phyloP scores from a whole-genome alignment of 306 rosid genomes.

The Trichosanthes cucumerina region DNA sequence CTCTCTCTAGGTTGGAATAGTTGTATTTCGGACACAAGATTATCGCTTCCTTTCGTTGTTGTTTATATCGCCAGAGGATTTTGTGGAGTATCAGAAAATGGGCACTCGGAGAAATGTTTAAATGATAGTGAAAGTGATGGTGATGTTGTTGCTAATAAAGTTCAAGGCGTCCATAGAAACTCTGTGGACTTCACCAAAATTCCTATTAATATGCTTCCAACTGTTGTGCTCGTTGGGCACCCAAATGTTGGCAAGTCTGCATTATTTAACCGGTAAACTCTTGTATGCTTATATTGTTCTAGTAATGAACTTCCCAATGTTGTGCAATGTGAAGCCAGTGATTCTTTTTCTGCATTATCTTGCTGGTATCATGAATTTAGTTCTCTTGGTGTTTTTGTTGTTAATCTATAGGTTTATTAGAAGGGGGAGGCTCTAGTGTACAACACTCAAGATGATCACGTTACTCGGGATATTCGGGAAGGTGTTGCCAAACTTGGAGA shows the following conservation, averaged over 20 bases:
- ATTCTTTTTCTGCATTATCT: not conserved
- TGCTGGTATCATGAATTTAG: not conserved
- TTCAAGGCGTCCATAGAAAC: constrained; percentile 6
- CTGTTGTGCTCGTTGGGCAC: constrained; percentile 53
- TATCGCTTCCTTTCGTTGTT: not conserved
- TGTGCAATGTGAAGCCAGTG: not conserved
- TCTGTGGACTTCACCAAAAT: constrained; percentile 48
- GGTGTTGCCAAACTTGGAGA: constrained; percentile 85
- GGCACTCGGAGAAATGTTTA: not conserved
- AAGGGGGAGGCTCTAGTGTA: constrained; percentile 94
- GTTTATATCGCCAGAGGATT: constrained; percentile 6
- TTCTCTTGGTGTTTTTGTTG: not conserved
- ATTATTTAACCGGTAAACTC: constrained; percentile 54
- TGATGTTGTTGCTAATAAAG: not conserved
- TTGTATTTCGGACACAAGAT: not conserved
- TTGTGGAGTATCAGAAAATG: constrained; percentile 14
- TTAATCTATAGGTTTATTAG: constrained; percentile 45
- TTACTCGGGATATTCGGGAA: constrained; percentile 84
- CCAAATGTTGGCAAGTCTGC: constrained; percentile 75
- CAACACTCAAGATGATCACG: constrained; percentile 90
- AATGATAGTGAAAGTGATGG: not conserved
- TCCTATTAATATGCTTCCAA: constrained; percentile 42
- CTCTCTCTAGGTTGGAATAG: constrained; percentile 7
- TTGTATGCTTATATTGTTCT: not conserved
- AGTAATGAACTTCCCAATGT: not conserved